Percentiles rank a stretch among this genome's conserved stretches.
Evolutionary conservation across 1,284 basidiomycete genomes (phyloP).

Genomic region (Bjerkandera adusta): DNA sequence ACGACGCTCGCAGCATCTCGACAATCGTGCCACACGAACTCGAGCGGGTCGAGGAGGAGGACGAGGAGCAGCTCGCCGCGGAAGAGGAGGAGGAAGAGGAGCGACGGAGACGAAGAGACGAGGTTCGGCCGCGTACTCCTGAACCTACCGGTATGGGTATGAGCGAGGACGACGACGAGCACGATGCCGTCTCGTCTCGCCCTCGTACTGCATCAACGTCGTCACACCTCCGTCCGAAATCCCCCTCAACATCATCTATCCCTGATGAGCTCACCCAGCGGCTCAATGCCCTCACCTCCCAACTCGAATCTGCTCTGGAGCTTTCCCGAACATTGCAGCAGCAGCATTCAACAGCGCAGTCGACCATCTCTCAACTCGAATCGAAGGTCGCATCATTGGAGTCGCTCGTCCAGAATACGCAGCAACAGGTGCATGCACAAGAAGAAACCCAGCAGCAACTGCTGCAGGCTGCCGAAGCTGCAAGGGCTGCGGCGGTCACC

Average conservation of each 20-base stretch:
- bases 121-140: slow-evolving; percentile 69
- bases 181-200: slow-evolving; percentile 21
- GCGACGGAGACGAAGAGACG: slow-evolving; percentile 50
- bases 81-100: slow-evolving; percentile 48
- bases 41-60: slow-evolving; percentile 75
- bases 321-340: slow-evolving; percentile 73
- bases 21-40: slow-evolving; percentile 67
- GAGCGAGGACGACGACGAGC: slow-evolving; percentile 43
- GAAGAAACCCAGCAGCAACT: slow-evolving; percentile 45
- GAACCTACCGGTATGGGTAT: slow-evolving; percentile 74
- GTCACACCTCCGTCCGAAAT: slow-evolving; percentile 21
- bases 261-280: slow-evolving; percentile 69
- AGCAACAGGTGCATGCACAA: slow-evolving; percentile 39
- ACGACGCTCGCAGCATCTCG: slow-evolving; percentile 57
- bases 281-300: slow-evolving; percentile 66
- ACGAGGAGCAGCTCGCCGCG: slow-evolving; percentile 55
- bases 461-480: slow-evolving; percentile 39
- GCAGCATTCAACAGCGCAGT: slow-evolving; percentile 79
- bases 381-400: slow-evolving; percentile 63
- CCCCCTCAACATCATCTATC: slow-evolving; percentile 28
- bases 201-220: slow-evolving; percentile 8
- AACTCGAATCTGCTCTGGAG: slow-evolving; percentile 78
- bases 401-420: slow-evolving; percentile 47
- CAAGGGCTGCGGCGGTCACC: slow-evolving; percentile 28
- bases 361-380: slow-evolving; percentile 77